Evolutionary conservation across 2,329 filamentous ascomycete species (phyloP).

Genomic region (Trichoderma sp.): DNA sequence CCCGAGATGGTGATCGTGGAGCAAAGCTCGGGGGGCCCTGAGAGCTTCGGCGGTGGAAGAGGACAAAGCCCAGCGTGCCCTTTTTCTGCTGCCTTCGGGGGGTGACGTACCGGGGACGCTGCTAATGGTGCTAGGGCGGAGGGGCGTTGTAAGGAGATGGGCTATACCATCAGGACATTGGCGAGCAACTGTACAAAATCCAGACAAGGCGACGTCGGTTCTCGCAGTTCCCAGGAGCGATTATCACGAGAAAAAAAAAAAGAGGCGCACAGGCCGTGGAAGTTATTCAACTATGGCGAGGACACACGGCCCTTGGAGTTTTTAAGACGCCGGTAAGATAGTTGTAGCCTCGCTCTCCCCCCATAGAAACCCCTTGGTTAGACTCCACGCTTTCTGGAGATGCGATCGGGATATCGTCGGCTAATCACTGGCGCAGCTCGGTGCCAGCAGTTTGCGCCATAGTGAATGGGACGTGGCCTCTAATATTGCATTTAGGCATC

Average conservation of each 20-base stretch:
- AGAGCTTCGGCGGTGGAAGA: background rate
- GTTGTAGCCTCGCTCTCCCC: conserved; percentile 24
- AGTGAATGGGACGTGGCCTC: background rate
- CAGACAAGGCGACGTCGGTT: background rate
- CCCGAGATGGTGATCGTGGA: conserved; percentile 15
- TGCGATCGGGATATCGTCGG: conserved; percentile 24
- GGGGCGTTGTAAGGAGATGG: conserved; percentile 12
- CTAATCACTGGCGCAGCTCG: conserved; percentile 2
- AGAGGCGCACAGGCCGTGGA: conserved; percentile 11
- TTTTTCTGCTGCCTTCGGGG: background rate
- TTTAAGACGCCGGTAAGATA: conserved; percentile 1
- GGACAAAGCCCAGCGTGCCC: conserved; percentile 4
- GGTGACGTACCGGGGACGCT: conserved; percentile 25
- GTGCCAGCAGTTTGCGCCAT: background rate
- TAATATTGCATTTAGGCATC: conserved; percentile 16
- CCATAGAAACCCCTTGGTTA: conserved; percentile 8
- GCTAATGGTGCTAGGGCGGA: conserved; percentile 20
- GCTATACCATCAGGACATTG: conserved; percentile 27
- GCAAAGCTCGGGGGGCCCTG: conserved; percentile 18
- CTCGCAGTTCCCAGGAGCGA: background rate
- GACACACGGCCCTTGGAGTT: conserved; percentile 22
- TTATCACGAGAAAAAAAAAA: background rate
- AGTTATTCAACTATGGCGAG: background rate
- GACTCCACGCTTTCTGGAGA: conserved; percentile 8
- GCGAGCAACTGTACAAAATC: background rate